A percentile compares a stretch with the other conserved stretches of the same genome.
Conservation (phyloP, 768 basidiomycete genomes). For the Rhodotorula diobovata region DNA sequence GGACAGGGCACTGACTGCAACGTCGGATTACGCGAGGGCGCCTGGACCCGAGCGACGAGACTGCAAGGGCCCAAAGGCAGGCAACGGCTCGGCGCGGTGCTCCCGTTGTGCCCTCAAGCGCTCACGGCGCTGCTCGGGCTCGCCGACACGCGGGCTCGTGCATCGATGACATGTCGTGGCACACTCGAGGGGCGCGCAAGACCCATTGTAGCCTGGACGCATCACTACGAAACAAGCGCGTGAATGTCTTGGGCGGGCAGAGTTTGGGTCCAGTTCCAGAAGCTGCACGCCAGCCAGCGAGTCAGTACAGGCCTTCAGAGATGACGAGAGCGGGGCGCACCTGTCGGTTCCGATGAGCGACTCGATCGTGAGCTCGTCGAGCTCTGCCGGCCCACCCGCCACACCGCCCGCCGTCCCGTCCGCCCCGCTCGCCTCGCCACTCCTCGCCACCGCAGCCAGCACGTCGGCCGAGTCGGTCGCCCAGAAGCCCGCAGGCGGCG, state of each 20-base stretch:
- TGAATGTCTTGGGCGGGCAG: conserved; percentile 15
- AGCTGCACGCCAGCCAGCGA: background rate
- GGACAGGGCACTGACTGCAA: no score
- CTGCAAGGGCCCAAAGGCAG: no score
- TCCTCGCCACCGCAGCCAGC: background rate
- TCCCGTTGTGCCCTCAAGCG: no score
- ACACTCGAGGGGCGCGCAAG: no score
- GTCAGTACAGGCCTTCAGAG: background rate
- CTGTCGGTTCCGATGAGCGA: conserved; percentile 16
- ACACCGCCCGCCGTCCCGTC: background rate
- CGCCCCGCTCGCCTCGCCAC: background rate
- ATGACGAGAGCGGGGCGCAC: background rate
- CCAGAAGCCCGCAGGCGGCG: background rate
- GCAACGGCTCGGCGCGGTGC: no score
- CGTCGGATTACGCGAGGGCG: no score
- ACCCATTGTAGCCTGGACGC: no score
- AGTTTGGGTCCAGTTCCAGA: conserved; percentile 19
- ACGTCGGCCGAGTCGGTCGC: background rate
- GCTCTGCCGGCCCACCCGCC: background rate
- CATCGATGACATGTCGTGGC: no score
- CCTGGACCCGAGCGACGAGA: no score
- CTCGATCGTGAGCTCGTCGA: conserved; percentile 12
- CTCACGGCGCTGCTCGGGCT: no score
- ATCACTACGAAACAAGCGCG: background rate
- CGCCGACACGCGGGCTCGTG: no score